Percentiles rank a stretch among this genome's conserved stretches.
phyloP scores from a whole-genome alignment of 202 grass and related monocot species.

The Saccharum hybrid region DNA sequence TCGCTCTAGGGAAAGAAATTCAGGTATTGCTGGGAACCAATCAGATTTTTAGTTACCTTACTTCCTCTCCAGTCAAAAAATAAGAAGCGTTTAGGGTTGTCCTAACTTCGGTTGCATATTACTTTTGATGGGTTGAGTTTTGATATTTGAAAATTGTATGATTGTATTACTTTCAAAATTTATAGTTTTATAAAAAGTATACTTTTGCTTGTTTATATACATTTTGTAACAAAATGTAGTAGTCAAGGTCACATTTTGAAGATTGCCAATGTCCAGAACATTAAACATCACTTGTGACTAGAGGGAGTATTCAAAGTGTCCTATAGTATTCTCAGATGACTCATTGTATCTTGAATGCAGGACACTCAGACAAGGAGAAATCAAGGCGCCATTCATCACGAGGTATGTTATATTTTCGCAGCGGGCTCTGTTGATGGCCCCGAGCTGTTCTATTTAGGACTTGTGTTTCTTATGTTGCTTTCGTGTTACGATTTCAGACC shows the following conservation, averaged over 20 bases:
- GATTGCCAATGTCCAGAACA: background rate
- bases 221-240: background rate
- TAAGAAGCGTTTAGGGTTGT: background rate
- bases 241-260: background rate
- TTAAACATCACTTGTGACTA: background rate
- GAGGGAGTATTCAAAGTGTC: background rate
- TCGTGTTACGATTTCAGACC: constrained; percentile 47
- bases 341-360: constrained; percentile 48
- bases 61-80: background rate
- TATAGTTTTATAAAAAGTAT: background rate
- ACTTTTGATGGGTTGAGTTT: background rate
- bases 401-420: constrained; percentile 65
- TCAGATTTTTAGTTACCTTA: constrained; percentile 12
- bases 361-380: constrained; percentile 66
- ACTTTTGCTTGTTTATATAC: background rate
- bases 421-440: background rate
- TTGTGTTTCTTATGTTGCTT: constrained; percentile 30
- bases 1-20: constrained; percentile 63
- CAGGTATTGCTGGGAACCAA: constrained; percentile 56
- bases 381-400: constrained; percentile 66
- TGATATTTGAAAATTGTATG: background rate
- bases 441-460: background rate
- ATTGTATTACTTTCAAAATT: background rate
- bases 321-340: background rate
- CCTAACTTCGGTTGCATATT: background rate